Conservation (phyloP, 169 alveolate genomes). For the Eimeria brunetti region DNA sequence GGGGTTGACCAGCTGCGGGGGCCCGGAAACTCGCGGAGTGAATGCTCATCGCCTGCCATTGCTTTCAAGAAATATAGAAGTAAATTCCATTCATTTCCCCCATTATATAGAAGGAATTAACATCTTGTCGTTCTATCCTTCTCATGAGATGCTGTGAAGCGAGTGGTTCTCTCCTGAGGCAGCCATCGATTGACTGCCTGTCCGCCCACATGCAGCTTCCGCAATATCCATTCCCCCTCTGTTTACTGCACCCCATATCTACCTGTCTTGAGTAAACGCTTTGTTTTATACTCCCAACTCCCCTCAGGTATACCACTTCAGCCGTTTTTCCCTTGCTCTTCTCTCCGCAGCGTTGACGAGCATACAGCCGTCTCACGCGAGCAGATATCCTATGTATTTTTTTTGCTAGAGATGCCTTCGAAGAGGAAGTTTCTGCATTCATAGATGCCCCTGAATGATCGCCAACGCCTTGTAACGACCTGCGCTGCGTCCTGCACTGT, state of each 20-base stretch:
- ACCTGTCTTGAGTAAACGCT: background rate
- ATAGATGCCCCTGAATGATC: background rate
- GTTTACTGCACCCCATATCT: background rate
- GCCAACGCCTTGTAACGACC: background rate
- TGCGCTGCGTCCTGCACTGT: background rate
- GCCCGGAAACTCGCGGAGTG: background rate
- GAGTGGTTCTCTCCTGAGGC: conserved; percentile 13
- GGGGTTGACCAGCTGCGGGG: conserved; percentile 9
- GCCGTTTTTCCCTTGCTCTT: background rate
- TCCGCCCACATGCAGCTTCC: background rate
- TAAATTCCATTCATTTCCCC: background rate
- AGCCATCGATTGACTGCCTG: conserved; percentile 26
- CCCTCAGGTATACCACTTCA: background rate
- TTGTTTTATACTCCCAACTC: background rate
- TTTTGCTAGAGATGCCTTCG: background rate
- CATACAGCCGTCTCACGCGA: background rate
- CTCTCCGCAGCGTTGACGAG: background rate
- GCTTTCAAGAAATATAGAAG: background rate
- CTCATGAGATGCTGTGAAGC: background rate
- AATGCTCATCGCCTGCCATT: background rate
- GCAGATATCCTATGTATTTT: background rate
- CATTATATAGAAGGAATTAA: background rate
- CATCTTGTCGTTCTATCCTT: background rate
- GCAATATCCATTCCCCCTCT: background rate
- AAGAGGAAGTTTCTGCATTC: background rate